Evolutionary conservation across 1,284 basidiomycete species (phyloP).

Genomic region (Mycena sp.): DNA sequence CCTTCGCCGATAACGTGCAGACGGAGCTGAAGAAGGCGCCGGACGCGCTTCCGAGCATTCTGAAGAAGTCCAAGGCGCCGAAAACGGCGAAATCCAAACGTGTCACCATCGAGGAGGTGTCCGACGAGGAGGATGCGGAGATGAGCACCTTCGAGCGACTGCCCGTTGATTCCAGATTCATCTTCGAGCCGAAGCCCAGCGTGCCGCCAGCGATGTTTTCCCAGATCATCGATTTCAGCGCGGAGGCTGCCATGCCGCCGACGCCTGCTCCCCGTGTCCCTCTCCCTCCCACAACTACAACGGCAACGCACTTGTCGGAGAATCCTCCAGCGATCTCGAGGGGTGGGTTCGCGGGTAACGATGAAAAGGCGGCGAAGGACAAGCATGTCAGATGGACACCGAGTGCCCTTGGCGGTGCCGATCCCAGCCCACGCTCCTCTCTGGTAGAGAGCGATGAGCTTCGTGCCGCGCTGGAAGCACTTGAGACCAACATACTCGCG

Average conservation of each 20-base stretch:
- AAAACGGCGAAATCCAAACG: conserved; percentile 34
- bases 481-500: neutral
- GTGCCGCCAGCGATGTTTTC: conserved; percentile 46
- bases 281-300: conserved; percentile 16
- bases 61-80: conserved; percentile 18
- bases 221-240: conserved; percentile 47
- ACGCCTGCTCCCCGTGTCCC: conserved; percentile 22
- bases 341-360: conserved; percentile 22
- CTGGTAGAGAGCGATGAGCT: neutral
- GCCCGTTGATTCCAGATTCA: conserved; percentile 46
- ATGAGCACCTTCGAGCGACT: conserved; percentile 36
- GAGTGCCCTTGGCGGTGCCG: conserved; percentile 24
- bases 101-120: conserved; percentile 58
- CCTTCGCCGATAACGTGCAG: conserved; percentile 11
- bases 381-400: conserved; percentile 50
- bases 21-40: conserved; percentile 5
- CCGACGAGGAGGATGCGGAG: conserved; percentile 51
- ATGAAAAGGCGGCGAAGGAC: conserved; percentile 24
- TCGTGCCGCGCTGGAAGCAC: neutral
- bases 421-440: neutral
- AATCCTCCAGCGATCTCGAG: conserved; percentile 15
- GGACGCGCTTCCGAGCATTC: conserved; percentile 1
- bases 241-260: conserved; percentile 37
- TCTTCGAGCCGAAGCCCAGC: conserved; percentile 51
- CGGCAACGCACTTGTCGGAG: conserved; percentile 32